Conservation (phyloP, 371 early-diverging fungal species). For the Mucor saturninus region DNA sequence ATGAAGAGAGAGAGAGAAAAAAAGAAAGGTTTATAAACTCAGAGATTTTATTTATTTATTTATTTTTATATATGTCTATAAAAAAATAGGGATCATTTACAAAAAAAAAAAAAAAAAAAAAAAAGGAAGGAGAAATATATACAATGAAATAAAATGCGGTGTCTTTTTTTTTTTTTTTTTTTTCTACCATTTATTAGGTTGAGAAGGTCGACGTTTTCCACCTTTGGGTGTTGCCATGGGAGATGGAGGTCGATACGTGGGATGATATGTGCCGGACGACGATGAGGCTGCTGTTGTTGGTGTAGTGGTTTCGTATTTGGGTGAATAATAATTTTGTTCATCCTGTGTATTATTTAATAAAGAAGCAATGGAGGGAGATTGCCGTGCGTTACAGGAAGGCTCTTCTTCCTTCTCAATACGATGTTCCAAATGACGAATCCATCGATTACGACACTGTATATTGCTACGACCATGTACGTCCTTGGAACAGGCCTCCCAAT, state of each 20-base stretch:
- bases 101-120: background rate
- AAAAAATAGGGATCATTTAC: background rate
- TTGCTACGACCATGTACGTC: slow-evolving; percentile 41
- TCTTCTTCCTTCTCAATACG: slow-evolving; percentile 15
- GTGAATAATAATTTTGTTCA: slow-evolving; percentile 26
- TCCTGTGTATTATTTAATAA: slow-evolving; percentile 34
- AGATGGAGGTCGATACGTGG: slow-evolving; percentile 46
- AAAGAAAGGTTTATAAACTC: background rate
- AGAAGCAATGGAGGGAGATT: slow-evolving; percentile 53
- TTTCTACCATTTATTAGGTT: slow-evolving; percentile 18
- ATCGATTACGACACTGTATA: slow-evolving; percentile 54
- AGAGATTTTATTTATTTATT: too few relatives aligned
- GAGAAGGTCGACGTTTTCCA: slow-evolving; percentile 22
- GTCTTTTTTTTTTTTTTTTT: background rate
- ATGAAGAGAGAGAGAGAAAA: background rate
- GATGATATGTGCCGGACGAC: background rate
- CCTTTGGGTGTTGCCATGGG: slow-evolving; percentile 47
- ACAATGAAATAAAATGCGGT: background rate
- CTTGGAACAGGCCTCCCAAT: slow-evolving; percentile 46
- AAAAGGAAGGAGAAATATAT: background rate
- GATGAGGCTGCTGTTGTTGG: slow-evolving; percentile 5
- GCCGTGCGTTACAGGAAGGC: slow-evolving; percentile 37
- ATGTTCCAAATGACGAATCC: slow-evolving; percentile 42
- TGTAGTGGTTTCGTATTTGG: slow-evolving; percentile 23
- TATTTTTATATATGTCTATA: background rate